Evolutionary conservation across 2,329 filamentous ascomycete genomes (phyloP).

Genomic region (Fusarium veterinarium): DNA sequence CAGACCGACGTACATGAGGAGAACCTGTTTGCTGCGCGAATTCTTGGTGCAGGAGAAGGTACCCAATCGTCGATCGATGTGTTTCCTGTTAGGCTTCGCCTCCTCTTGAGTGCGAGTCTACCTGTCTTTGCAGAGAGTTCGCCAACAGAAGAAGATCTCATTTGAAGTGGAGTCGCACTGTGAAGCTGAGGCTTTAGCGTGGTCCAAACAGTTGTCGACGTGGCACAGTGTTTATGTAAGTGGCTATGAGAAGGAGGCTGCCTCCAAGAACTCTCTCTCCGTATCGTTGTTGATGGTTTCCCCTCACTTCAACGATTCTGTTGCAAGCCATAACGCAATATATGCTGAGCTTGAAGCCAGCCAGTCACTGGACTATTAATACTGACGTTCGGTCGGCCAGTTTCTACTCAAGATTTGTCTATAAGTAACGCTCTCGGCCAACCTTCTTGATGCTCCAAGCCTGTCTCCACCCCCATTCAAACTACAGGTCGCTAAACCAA

Average conservation of each 20-base stretch:
- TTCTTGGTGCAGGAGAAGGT: slow-evolving; percentile 1
- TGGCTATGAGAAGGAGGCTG: not conserved
- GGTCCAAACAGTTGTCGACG: slow-evolving; percentile 5
- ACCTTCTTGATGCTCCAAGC: not conserved
- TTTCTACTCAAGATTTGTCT: not conserved
- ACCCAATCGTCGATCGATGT: slow-evolving; percentile 10
- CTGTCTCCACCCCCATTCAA: not conserved
- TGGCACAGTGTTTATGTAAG: slow-evolving; percentile 27
- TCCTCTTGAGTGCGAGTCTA: not conserved
- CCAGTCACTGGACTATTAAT: not conserved
- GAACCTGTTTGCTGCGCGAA: slow-evolving; percentile 2
- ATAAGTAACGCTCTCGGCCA: not conserved
- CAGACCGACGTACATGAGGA: slow-evolving; percentile 13
- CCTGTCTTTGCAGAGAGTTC: not conserved
- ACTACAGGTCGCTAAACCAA: not conserved
- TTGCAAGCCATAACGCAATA: not conserved
- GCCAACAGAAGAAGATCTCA: not conserved
- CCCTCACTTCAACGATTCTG: not conserved
- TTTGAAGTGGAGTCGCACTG: slow-evolving; percentile 13
- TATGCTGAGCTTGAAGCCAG: not conserved
- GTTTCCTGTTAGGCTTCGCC: slow-evolving; percentile 20
- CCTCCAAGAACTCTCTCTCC: not conserved
- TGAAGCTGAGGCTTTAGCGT: slow-evolving; percentile 12
- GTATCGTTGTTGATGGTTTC: not conserved
- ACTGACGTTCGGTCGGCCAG: not conserved